phyloP scores from a whole-genome alignment of 2,329 filamentous ascomycete genomes.

The Colletotrichum spaethianum region DNA sequence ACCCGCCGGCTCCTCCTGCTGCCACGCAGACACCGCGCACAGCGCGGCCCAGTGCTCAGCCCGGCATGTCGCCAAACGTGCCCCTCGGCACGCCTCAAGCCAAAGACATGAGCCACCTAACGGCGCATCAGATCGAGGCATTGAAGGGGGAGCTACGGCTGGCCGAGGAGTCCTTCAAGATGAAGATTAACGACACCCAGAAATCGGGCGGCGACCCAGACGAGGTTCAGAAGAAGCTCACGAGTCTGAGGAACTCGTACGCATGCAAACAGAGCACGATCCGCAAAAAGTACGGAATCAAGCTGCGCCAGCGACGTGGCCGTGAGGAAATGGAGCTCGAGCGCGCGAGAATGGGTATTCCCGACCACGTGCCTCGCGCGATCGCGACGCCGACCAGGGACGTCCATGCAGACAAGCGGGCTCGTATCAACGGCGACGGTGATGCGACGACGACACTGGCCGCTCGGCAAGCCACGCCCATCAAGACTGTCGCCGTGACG shows the following conservation, averaged over 20 bases:
- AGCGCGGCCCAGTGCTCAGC: background rate
- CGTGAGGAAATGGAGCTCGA: constrained; percentile 61
- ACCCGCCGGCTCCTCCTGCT: background rate
- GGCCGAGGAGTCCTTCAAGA: constrained; percentile 49
- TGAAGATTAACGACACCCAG: constrained; percentile 17
- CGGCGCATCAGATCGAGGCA: constrained; percentile 12
- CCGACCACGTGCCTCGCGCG: constrained; percentile 7
- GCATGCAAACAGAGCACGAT: constrained; percentile 70
- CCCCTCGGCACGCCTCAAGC: constrained; percentile 19
- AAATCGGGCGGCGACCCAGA: background rate
- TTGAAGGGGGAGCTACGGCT: constrained; percentile 55
- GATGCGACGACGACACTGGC: background rate
- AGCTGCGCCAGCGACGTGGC: constrained; percentile 64
- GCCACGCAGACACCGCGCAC: constrained; percentile 10
- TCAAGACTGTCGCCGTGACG: constrained; percentile 48
- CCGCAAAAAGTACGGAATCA: constrained; percentile 71
- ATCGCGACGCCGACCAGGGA: background rate
- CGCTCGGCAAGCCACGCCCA: background rate
- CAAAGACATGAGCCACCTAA: constrained; percentile 34
- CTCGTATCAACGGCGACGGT: constrained; percentile 15
- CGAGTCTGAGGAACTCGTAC: constrained; percentile 65
- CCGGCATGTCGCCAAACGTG: background rate
- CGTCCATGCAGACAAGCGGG: constrained; percentile 31
- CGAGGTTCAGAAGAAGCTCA: constrained; percentile 48
- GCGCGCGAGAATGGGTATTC: constrained; percentile 54